Evolutionary conservation across 345 rosid species (phyloP), one percentile per base, ranked within the genome.

Genomic region (Sapria himalayana): DNA sequence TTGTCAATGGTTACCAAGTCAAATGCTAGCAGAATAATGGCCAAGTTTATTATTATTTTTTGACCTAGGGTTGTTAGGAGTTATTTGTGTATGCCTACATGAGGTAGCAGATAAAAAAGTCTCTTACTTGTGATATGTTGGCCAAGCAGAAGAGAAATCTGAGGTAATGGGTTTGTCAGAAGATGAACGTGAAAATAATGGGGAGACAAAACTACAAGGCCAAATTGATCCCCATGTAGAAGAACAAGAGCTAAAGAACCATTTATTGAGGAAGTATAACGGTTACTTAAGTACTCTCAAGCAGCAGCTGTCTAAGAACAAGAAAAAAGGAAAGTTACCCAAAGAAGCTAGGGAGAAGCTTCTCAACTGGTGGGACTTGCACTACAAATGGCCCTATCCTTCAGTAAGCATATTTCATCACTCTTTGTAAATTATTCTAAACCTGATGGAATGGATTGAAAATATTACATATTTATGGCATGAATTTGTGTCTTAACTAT

Each of bases 381-480:
- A 89, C 60, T 89, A 89, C 66, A 82, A 89, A 61, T 89, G 98
- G 98, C 98, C 98, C 3, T 89, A 89, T 59, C 98, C 98, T 45
- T 82, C 98, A 43, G 98, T 86, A 69, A n/a, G n/a, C n/a, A n/a
- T n/a, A n/a, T n/a, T n/a, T n/a, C n/a, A n/a, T n/a, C n/a, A n/a
- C n/a, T n/a, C n/a, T n/a, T n/a, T n/a, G n/a, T n/a, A n/a, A n/a
- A n/a, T n/a, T n/a, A n/a, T n/a, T n/a, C n/a, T n/a, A n/a, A n/a
- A n/a, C n/a, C n/a, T n/a, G n/a, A n/a, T n/a, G n/a, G n/a, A n/a
- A n/a, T n/a, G n/a, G n/a, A n/a, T n/a, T n/a, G n/a, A n/a, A n/a
- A n/a, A n/a, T n/a, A n/a, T n/a, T n/a, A n/a, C n/a, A n/a, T n/a
- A n/a, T n/a, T n/a, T n/a, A n/a, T n/a, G n/a, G n/a, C n/a, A n/a